Evolutionary conservation across 805 yeast species (phyloP).

Genomic region (Nakazawaea anatomiae): DNA sequence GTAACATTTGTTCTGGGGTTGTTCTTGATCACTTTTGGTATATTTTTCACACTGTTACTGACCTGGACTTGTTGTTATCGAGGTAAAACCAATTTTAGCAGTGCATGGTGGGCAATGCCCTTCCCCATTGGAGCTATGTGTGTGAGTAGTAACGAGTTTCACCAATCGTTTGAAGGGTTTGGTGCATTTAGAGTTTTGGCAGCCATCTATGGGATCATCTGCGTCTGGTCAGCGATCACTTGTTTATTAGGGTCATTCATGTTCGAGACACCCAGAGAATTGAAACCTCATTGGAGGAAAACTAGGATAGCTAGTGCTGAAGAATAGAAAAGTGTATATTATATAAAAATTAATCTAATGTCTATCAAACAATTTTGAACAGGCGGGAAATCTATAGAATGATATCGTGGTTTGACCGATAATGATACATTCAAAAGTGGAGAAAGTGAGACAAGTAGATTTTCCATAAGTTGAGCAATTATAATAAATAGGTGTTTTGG

Average conservation of each 20-base stretch:
- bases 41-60: conserved; percentile 30
- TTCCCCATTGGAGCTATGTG: conserved; percentile 88
- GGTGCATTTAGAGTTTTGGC: conserved; percentile 57
- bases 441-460: too few relatives aligned
- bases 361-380: too few relatives aligned
- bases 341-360: too few relatives aligned
- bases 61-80: conserved; percentile 19
- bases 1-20: conserved; percentile 2
- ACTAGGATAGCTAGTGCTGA: too few relatives aligned
- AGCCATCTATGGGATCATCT: conserved; percentile 50
- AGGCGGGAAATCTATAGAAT: too few relatives aligned
- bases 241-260: conserved; percentile 34
- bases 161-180: conserved; percentile 36
- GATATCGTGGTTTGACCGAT: too few relatives aligned
- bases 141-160: conserved; percentile 50
- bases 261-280: conserved; percentile 22
- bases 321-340: too few relatives aligned
- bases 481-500: too few relatives aligned
- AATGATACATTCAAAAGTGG: too few relatives aligned
- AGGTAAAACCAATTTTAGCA: conserved; percentile 29
- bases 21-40: conserved; percentile 16
- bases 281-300: neutral
- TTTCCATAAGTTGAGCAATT: too few relatives aligned
- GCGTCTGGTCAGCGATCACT: conserved; percentile 37
- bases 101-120: conserved; percentile 77